phyloP scores from a whole-genome alignment of 441 rosid genomes.

The Mallotus japonicus region DNA sequence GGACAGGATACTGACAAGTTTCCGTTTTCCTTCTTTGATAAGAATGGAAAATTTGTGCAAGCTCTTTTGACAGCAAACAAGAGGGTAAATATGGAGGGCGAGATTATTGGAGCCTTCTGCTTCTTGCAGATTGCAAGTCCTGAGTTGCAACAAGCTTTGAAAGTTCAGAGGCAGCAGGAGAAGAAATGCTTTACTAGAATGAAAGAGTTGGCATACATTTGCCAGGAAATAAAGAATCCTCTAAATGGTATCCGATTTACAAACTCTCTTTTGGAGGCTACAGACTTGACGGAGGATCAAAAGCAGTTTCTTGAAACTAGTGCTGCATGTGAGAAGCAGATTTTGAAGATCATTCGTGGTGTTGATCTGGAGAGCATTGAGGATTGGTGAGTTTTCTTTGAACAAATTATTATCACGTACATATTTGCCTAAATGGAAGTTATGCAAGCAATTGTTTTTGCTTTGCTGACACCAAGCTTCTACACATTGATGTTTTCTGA shows the following conservation, averaged over 20 bases:
- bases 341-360: constrained; percentile 58
- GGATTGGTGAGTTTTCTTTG: constrained; percentile 57
- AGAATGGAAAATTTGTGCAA: constrained; percentile 64
- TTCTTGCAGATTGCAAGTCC: constrained; percentile 93
- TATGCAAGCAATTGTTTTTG: neutral
- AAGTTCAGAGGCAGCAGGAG: constrained; percentile 70
- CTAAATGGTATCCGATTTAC: constrained; percentile 73
- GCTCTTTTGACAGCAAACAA: constrained; percentile 82
- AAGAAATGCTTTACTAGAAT: constrained; percentile 53
- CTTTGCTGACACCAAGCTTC: neutral
- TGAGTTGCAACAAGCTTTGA: constrained; percentile 82
- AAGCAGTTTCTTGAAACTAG: constrained; percentile 87
- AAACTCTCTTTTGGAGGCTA: constrained; percentile 71
- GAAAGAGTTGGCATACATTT: constrained; percentile 84
- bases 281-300: constrained; percentile 76
- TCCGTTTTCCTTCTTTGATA: constrained; percentile 73
- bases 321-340: constrained; percentile 89
- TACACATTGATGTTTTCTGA: neutral
- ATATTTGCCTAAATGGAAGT: neutral
- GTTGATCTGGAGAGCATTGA: constrained; percentile 71
- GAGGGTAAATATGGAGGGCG: constrained; percentile 64
- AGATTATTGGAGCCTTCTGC: constrained; percentile 86
- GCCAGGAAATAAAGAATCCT: constrained; percentile 81
- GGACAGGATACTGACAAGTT: constrained; percentile 82
- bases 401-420: neutral